Evolutionary conservation across 306 rosid genomes (phyloP).

Genomic region (Vicia faba): DNA sequence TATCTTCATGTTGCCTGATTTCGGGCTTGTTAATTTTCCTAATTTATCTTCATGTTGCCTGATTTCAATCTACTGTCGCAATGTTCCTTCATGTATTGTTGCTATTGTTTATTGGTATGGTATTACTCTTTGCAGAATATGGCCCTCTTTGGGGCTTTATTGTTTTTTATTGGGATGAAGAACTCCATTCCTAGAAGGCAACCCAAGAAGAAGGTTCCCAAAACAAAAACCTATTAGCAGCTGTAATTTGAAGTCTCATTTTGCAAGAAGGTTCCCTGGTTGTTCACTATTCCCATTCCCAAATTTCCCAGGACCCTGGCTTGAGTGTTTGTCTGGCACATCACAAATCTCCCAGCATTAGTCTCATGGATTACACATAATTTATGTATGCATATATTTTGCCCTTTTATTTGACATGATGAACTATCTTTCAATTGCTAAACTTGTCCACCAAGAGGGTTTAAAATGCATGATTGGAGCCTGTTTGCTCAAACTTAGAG

Average conservation of each 20-base stretch:
- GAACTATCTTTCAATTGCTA: slow-evolving; percentile 37
- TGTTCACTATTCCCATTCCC: slow-evolving; percentile 30
- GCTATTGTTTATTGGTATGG: slow-evolving; percentile 24
- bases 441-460: slow-evolving; percentile 20
- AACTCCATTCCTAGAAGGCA: slow-evolving; percentile 55
- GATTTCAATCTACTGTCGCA: slow-evolving; percentile 6
- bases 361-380: slow-evolving; percentile 30
- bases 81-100: slow-evolving; percentile 21
- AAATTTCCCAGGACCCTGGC: slow-evolving; percentile 27
- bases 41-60: neutral
- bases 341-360: slow-evolving; percentile 34
- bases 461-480: slow-evolving; percentile 1
- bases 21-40: neutral
- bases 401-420: slow-evolving; percentile 28
- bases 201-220: slow-evolving; percentile 57
- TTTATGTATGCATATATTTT: slow-evolving; percentile 26
- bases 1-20: slow-evolving; percentile 3
- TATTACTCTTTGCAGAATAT: slow-evolving; percentile 52
- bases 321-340: slow-evolving; percentile 30
- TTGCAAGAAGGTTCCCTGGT: slow-evolving; percentile 35
- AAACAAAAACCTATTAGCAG: slow-evolving; percentile 55
- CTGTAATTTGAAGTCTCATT: slow-evolving; percentile 10
- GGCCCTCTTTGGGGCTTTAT: slow-evolving; percentile 67
- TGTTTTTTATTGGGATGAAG: slow-evolving; percentile 75
- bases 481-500: slow-evolving; percentile 26